Evolutionary conservation across 257 asterid genomes (phyloP), one percentile per base, ranked within the genome.

Genomic region (Solanum pinnatisectum): DNA sequence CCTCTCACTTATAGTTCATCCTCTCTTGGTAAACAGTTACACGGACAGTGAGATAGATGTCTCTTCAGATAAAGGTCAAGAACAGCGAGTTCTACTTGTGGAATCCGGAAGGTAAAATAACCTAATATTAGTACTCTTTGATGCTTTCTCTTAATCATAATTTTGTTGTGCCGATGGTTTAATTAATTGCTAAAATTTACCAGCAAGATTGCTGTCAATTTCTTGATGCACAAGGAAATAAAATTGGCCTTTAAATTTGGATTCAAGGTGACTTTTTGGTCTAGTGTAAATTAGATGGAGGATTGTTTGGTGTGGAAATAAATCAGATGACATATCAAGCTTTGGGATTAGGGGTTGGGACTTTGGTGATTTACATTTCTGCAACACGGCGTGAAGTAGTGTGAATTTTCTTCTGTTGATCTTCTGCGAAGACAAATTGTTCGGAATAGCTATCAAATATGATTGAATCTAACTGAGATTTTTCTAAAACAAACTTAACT

Each of bases 91-190:
- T 77, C 96, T 91, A 85, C 94, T 96, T 88, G 87, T 91, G 79
- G 95, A 94, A 92, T 94, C 98, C 73, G 94, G 91, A 90, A 96
- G 99, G 99, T 95, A 87, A 76, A 79, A 63, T 74, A 59, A 39
- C 35, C 37, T 83, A 52, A 39, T 36, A 39, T 36, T 60, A 0
- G 22, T 37, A 5, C 30, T 65, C 63, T 59, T 65, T 10, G 40
- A 60, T 23, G 73, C 76, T 14, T 52, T 16, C n/a, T 42, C 49
- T 63, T 63, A 23, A 78, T 42, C 37, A 42, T 42, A n/a, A 77
- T 77, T 77, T 76, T 76, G 56, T 77, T 39, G 84, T 77, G 36
- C 35, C 2, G 36, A 40, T 40, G 46, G 65, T 14, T 25, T 10
- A 78, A 42, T 25, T 79, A 79, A 44, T 8, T 79, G 11, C 65